phyloP scores from a whole-genome alignment of 257 asterid species.

The Parsonsia alboflavescens region DNA sequence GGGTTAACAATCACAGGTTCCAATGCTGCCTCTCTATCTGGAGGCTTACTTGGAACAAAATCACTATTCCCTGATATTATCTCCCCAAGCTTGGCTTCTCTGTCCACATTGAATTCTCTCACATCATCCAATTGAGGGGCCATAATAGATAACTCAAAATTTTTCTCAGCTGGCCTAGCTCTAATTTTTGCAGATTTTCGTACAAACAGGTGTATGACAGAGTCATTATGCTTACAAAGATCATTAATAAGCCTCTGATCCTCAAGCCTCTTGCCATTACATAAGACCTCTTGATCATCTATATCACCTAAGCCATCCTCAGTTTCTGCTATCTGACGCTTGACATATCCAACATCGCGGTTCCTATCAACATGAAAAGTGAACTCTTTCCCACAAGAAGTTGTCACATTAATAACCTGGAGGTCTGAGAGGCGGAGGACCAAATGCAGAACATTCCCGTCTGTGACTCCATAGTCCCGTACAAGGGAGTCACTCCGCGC shows the following conservation, averaged over 20 bases:
- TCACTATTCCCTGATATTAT: slow-evolving; percentile 24
- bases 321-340: slow-evolving; percentile 56
- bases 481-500: slow-evolving; percentile 70
- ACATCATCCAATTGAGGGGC: slow-evolving; percentile 35
- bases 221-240: slow-evolving; percentile 54
- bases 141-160: slow-evolving; percentile 61
- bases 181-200: slow-evolving; percentile 66
- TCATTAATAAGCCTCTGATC: slow-evolving; percentile 73
- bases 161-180: slow-evolving; percentile 59
- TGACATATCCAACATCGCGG: slow-evolving; percentile 67
- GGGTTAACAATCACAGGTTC: slow-evolving; percentile 72
- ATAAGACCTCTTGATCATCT: slow-evolving; percentile 72
- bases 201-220: slow-evolving; percentile 80
- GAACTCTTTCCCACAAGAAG: slow-evolving; percentile 70
- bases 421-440: slow-evolving; percentile 71
- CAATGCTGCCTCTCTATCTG: slow-evolving; percentile 38
- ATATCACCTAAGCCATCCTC: slow-evolving; percentile 26
- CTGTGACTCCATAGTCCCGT: slow-evolving; percentile 66
- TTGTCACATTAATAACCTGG: slow-evolving; percentile 56
- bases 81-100: slow-evolving; percentile 25
- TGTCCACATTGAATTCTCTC: slow-evolving; percentile 22
- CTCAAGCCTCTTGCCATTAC: slow-evolving; percentile 62
- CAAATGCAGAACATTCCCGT: slow-evolving; percentile 79
- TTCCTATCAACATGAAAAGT: slow-evolving; percentile 64
- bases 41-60: slow-evolving; percentile 34